Percentiles rank a stretch among this genome's conserved stretches.
These are phyloP conservation scores for Fraxinus xanthoxyloides DNA, from an alignment of 305 asterid genomes.

Conservation along the genomic window DNA sequence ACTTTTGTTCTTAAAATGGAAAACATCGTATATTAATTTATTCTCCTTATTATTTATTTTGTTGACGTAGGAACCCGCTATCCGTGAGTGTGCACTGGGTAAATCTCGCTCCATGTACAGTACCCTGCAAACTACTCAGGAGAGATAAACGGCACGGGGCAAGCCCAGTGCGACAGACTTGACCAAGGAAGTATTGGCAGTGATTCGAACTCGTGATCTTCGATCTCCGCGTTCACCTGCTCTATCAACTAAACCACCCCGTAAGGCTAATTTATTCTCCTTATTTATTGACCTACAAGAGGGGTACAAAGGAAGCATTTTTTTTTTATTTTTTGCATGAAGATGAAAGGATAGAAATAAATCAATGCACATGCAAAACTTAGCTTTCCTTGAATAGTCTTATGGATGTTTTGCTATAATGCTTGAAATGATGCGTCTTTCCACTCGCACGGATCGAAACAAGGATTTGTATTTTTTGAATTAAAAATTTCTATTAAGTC, in stretches of 20 bases:
- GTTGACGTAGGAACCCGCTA: too few species aligned
- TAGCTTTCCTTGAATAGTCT: neutral
- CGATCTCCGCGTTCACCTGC: too few species aligned
- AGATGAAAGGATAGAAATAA: neutral
- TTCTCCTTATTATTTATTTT: neutral
- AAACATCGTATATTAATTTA: neutral
- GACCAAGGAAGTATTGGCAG: too few species aligned
- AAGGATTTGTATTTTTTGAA: neutral
- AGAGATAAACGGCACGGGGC: too few species aligned
- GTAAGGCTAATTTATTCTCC: too few species aligned
- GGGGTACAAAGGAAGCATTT: neutral
- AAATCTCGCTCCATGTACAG: too few species aligned
- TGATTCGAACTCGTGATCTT: too few species aligned
- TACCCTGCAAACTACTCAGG: too few species aligned
- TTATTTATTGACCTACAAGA: neutral
- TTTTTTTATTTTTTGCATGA: neutral
- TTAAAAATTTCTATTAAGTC: neutral
- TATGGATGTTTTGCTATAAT: neutral
- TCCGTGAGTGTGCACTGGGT: too few species aligned
- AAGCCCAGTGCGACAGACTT: too few species aligned
- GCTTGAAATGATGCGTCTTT: neutral
- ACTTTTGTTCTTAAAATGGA: neutral
- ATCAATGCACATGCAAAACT: neutral
- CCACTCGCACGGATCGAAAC: neutral
- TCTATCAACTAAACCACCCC: too few species aligned